Base-by-base conservation (phyloP, 345 rosid species). In the Camelina laxa region DNA sequence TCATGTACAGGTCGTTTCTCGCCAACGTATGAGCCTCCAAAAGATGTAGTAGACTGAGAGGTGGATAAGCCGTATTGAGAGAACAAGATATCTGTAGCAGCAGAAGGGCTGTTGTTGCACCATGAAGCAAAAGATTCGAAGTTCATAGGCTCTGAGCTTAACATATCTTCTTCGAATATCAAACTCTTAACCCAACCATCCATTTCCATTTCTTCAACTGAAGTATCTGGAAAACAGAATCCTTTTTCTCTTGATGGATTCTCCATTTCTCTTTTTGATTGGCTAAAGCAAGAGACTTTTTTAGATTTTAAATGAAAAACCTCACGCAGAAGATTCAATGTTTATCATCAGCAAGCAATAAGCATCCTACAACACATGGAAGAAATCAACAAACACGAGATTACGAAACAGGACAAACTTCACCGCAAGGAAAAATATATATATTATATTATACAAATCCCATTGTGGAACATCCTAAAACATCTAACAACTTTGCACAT, bases 81-180 rank as follows among this genome's bases (percentile, higher is more conserved):
- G 66, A 82, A 75, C 74, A 85, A 77, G 62, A 84, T 82, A 44
- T 91, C 93, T 7, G 82, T 47, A 38, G 77, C 68, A 11, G 79
- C 66, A 11, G 79, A 35, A 35, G 96, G 85, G 65, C 80, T 85
- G 75, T 76, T 87, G 80, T 76, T 87, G 80, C 84, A 88, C 88
- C 90, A 87, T 45, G 86, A 94, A 72, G 84, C 87, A 79, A 80
- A 81, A 30, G 80, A 45, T 62, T 93, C 96, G 4, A 85, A 78
- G 84, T 86, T 89, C 88, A 88, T 78, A 49, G 87, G 77, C 54
- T 89, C 92, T 0, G 86, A 80, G 72, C 62, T 74, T 27, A 81
- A 79, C 13, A 87, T 77, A 55, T 91, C 92, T 48, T 85, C 96
- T 14, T 75, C 54, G 4, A 61, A 62, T 66, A 62, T 22, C 6